Conservation (phyloP, 345 rosid species). For the Firmiana major region DNA sequence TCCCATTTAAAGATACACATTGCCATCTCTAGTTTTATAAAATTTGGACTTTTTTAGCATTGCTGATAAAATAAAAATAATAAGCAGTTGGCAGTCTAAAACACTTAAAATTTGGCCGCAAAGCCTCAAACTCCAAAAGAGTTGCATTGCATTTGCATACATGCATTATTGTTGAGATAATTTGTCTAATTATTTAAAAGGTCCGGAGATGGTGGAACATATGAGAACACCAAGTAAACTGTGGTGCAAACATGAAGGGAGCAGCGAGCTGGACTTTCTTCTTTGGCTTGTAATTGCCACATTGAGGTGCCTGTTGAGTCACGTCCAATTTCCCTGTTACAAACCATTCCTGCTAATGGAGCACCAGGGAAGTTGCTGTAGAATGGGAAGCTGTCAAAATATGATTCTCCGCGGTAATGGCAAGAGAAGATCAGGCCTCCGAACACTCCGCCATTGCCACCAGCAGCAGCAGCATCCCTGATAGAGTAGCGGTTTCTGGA, state of each 20-base stretch:
- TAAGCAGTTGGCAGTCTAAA: neutral
- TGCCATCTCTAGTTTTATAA: no score
- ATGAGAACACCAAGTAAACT: conserved; percentile 49
- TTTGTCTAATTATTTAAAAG: neutral
- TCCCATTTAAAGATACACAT: no score
- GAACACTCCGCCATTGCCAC: conserved; percentile 32
- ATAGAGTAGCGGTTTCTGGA: conserved; percentile 9
- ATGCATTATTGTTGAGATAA: neutral
- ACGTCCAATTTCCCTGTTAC: conserved; percentile 66
- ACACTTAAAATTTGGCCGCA: neutral
- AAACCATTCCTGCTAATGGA: conserved; percentile 58
- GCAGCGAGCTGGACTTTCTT: conserved; percentile 25
- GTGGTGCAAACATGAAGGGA: conserved; percentile 63
- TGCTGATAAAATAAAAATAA: no score
- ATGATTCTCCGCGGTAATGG: conserved; percentile 48
- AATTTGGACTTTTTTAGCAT: no score
- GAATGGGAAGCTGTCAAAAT: conserved; percentile 60
- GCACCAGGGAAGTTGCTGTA: conserved; percentile 54
- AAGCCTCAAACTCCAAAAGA: neutral
- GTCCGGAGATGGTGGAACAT: conserved; percentile 10
- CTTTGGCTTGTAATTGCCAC: conserved; percentile 16
- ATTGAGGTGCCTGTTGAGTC: conserved; percentile 19
- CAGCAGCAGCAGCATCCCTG: neutral
- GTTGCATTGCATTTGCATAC: neutral
- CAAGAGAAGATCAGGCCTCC: conserved; percentile 74